Evolutionary conservation across 306 rosid genomes (phyloP).

Genomic region (Ammopiptanthus mongolicus): DNA sequence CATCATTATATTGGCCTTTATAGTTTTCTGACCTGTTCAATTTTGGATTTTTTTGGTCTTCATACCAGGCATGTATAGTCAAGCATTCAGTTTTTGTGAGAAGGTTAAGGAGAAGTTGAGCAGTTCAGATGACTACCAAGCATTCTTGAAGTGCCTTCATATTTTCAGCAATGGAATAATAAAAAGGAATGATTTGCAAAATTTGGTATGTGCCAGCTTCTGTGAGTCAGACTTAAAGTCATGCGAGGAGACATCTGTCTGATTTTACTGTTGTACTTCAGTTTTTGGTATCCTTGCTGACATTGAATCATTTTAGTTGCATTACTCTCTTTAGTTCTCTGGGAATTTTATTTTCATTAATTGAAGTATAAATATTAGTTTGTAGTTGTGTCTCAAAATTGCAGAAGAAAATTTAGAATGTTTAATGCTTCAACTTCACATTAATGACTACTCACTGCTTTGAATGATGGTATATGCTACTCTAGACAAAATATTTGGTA

Average conservation of each 20-base stretch:
- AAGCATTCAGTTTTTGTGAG: constrained; percentile 79
- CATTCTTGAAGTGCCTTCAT: constrained; percentile 82
- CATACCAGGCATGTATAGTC: constrained; percentile 69
- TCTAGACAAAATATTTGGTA: neutral
- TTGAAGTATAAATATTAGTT: neutral
- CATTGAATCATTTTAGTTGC: constrained; percentile 1
- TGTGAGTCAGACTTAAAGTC: constrained; percentile 5
- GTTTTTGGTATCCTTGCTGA: constrained; percentile 12
- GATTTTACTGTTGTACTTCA: neutral
- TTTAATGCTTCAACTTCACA: neutral
- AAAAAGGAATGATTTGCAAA: constrained; percentile 75
- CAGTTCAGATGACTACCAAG: constrained; percentile 76
- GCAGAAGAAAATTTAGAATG: neutral
- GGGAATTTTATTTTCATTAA: constrained; percentile 6
- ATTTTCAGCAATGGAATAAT: constrained; percentile 89
- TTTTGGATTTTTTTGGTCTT: constrained; percentile 22
- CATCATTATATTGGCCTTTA: constrained; percentile 11
- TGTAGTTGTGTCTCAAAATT: neutral
- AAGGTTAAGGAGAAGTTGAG: constrained; percentile 84
- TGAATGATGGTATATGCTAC: neutral
- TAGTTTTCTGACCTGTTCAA: constrained; percentile 3
- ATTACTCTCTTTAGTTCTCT: neutral
- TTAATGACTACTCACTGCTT: constrained; percentile 1
- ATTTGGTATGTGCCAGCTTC: constrained; percentile 60
- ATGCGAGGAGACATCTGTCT: constrained; percentile 3